A percentile compares a stretch with the other conserved stretches of the same genome.
These are phyloP conservation scores for Fusarium stilboides DNA, from an alignment of 2,329 filamentous ascomycete genomes.

Conservation along the genomic window DNA sequence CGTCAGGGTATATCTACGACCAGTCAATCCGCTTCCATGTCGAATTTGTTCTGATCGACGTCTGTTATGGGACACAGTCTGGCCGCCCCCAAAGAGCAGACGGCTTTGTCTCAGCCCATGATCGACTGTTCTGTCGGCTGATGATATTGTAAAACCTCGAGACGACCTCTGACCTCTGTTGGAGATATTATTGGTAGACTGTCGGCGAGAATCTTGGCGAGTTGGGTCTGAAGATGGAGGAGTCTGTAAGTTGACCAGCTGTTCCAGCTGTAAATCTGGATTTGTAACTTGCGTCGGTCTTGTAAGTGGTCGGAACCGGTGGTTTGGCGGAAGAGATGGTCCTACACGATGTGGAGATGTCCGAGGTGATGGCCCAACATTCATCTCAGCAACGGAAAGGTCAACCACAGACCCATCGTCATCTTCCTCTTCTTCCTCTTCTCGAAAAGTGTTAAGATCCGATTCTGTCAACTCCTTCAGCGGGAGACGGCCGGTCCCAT, in stretches of 20 bases:
- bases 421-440: conserved; percentile 37
- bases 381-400: conserved; percentile 16
- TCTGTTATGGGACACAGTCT: conserved; percentile 13
- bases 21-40: conserved; percentile 23
- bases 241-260: conserved; percentile 37
- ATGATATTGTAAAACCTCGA: conserved; percentile 8
- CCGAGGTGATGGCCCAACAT: conserved; percentile 14
- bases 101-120: conserved; percentile 33
- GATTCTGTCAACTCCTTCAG: conserved; percentile 46
- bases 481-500: conserved; percentile 36
- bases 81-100: conserved; percentile 24
- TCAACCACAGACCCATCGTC: conserved; percentile 7
- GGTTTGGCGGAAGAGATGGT: conserved; percentile 14
- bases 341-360: conserved; percentile 17
- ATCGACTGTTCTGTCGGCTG: conserved; percentile 1
- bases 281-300: conserved; percentile 13
- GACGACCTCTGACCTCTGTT: conserved; percentile 18
- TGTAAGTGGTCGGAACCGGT: conserved; percentile 22
- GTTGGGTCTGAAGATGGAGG: conserved; percentile 48
- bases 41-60: conserved; percentile 25
- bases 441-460: conserved; percentile 37
- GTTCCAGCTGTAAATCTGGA: conserved; percentile 1
- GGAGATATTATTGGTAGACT: conserved; percentile 7
- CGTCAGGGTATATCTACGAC: conserved; percentile 16
- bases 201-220: conserved; percentile 15